phyloP scores from a whole-genome alignment of 495 filamentous ascomycete species.

The Trichoderma asperelloides region DNA sequence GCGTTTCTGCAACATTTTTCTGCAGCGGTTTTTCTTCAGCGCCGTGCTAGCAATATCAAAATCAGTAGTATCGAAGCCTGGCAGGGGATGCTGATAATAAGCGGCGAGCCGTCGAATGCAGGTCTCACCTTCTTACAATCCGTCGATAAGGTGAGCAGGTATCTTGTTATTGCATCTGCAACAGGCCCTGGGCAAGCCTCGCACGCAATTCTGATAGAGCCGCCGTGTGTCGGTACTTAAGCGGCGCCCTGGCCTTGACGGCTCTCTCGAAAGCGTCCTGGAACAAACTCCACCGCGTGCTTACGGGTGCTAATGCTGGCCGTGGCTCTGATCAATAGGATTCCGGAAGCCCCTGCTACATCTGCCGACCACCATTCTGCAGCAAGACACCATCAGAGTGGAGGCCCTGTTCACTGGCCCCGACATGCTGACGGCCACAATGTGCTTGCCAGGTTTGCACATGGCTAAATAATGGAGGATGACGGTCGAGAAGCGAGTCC shows the following conservation, averaged over 20 bases:
- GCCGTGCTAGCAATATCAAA: background rate
- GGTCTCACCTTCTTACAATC: background rate
- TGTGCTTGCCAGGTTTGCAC: background rate
- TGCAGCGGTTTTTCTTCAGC: background rate
- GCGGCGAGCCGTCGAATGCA: background rate
- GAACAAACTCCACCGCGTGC: background rate
- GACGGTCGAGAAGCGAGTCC: slow-evolving; percentile 5
- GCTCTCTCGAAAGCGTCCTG: background rate
- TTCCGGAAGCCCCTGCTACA: background rate
- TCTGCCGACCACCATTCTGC: background rate
- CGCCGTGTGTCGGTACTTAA: background rate
- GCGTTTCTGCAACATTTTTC: background rate
- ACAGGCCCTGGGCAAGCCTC: background rate
- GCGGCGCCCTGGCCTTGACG: background rate
- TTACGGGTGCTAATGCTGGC: background rate
- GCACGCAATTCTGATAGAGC: background rate
- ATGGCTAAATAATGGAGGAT: background rate
- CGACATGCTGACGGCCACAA: background rate
- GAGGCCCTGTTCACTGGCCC: background rate
- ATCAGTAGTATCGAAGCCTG: no score
- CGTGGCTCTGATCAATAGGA: background rate
- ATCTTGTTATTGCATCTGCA: background rate
- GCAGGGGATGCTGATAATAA: background rate
- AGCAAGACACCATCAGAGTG: slow-evolving; percentile 2
- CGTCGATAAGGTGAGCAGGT: background rate